Evolutionary conservation across 805 yeast species (phyloP).

Genomic region (Phaffomyces opuntiae): DNA sequence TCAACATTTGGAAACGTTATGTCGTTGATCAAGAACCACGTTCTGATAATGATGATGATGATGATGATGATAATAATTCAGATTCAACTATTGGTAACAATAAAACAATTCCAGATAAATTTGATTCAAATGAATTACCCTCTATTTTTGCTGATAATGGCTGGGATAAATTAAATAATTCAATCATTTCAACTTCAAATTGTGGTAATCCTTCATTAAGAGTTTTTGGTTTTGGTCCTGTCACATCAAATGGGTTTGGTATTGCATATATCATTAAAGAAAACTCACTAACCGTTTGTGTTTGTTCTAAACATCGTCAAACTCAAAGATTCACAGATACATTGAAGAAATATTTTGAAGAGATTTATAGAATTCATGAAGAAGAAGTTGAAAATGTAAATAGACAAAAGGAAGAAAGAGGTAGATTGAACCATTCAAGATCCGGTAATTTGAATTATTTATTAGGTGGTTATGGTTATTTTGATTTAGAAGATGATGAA

Average conservation of each 20-base stretch:
- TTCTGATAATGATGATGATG: slow-evolving; percentile 7
- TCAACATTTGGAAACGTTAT: slow-evolving; percentile 78
- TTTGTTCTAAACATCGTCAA: slow-evolving; percentile 84
- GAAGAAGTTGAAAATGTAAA: slow-evolving; percentile 17
- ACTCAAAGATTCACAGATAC: slow-evolving; percentile 72
- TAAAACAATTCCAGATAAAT: slow-evolving; percentile 1
- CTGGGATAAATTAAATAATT: slow-evolving; percentile 79
- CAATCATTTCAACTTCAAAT: slow-evolving; percentile 75
- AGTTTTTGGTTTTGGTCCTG: slow-evolving; percentile 89
- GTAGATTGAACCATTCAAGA: slow-evolving; percentile 23
- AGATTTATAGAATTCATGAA: slow-evolving; percentile 44
- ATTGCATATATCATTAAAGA: slow-evolving; percentile 82
- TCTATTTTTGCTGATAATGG: slow-evolving; percentile 77
- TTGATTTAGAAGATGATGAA: slow-evolving; percentile 61
- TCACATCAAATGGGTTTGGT: slow-evolving; percentile 87
- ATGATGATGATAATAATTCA: slow-evolving; percentile 17
- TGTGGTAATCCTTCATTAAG: slow-evolving; percentile 90
- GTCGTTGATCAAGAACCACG: slow-evolving; percentile 20
- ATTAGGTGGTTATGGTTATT: slow-evolving; percentile 84
- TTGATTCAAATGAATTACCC: slow-evolving; percentile 43
- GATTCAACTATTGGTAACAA: slow-evolving; percentile 19
- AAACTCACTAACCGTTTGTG: slow-evolving; percentile 72
- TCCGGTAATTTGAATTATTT: slow-evolving; percentile 33
- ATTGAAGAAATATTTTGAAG: slow-evolving; percentile 53
- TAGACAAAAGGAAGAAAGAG: slow-evolving; percentile 12